Conservation (phyloP, 2,329 filamentous ascomycete species). For the Diaporthe australafricana region DNA sequence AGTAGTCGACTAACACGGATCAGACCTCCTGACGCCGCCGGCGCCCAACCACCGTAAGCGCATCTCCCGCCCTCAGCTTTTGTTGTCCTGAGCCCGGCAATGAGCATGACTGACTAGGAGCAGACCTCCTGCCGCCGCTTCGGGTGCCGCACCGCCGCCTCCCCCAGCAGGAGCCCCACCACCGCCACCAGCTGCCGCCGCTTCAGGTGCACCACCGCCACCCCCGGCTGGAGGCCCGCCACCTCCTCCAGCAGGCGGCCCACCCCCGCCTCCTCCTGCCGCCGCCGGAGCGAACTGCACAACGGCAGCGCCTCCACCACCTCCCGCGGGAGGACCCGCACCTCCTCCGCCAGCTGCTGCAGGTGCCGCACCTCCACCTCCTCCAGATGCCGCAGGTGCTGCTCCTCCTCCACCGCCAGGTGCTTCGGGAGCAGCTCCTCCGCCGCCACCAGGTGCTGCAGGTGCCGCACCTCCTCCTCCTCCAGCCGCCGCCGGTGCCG, state of each 20-base stretch:
- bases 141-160: too few relatives aligned
- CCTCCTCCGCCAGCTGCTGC: neutral
- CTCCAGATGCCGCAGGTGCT: neutral
- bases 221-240: neutral
- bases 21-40: neutral
- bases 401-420: too few relatives aligned
- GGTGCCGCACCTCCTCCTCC: too few relatives aligned
- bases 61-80: too few relatives aligned
- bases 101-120: neutral
- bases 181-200: too few relatives aligned
- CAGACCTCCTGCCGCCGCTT: constrained; percentile 5
- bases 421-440: too few relatives aligned
- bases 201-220: neutral
- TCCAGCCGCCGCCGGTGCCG: too few relatives aligned
- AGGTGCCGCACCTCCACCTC: neutral
- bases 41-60: constrained; percentile 6
- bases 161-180: too few relatives aligned
- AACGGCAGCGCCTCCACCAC: neutral
- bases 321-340: neutral
- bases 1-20: neutral
- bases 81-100: neutral
- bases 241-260: neutral
- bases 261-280: neutral
- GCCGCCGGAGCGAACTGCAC: constrained; percentile 1
- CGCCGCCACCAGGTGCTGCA: too few relatives aligned